Base-by-base conservation (phyloP, 1,284 basidiomycete species). In the Thecaphora thlaspeos region DNA sequence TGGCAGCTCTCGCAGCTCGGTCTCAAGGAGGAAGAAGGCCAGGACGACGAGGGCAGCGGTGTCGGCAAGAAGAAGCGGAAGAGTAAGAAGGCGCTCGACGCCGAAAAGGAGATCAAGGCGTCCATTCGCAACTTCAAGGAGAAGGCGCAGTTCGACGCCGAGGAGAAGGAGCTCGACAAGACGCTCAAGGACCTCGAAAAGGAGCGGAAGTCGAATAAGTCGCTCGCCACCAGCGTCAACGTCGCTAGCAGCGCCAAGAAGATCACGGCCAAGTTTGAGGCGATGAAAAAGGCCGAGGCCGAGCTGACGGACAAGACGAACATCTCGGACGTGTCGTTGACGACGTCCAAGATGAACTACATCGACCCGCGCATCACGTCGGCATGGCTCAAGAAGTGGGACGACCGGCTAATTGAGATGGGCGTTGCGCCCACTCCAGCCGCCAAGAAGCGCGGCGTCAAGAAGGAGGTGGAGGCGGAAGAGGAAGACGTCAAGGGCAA, bases 141-240 rank as follows among this genome's bases (percentile, higher is more conserved):
- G 42, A 71, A 71, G 48, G 57, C 61, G 55, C 59, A 64, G 48
- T 60, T 75, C 12, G 66, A 82, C 11, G 83, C 86, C 18, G 84
- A 85, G 17, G 81, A 91, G 46, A 81, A 83, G 53, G 85, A 81
- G 22, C 84, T 95, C 45, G 86, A 91, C 67, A 86, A 85, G 23
- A 87, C 91, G 46, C 88, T 86, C 79, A 84, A 89, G 76, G 82
- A 82, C 52, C 82, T 94, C 57, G 85, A 83, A 68, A 86, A 88
- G 78, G 93, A 97, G 79, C 84, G 91, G 39, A 89, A 90, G 48
- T 87, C 86, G 17, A 81, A 83, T 61, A 87, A 87, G 77, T 86
- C 87, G 2, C 81, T 81, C 51, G 54, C 66, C 23, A 26, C 57
- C 22, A 83, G 83, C 60, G 81, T 68, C 57, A 77, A 74, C 54